Percentiles rank a stretch among this genome's conserved stretches.
Conservation (phyloP, 169 alveolate genomes). For the Plasmodium billcollinsi region DNA sequence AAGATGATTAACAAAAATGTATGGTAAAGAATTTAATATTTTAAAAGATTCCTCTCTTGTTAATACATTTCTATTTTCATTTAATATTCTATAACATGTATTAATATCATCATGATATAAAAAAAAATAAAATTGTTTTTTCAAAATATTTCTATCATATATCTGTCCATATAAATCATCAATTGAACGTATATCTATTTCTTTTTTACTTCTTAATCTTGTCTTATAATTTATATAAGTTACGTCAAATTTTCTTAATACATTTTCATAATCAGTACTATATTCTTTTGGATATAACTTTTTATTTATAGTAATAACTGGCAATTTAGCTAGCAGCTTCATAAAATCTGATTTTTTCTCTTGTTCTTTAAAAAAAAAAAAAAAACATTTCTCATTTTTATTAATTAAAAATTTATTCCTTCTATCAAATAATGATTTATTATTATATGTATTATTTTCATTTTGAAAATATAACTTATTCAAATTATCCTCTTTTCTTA, state of each 20-base stretch:
- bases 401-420: not conserved
- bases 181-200: slow-evolving; percentile 78
- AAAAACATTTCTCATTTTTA: not conserved
- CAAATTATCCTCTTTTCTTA: too few species aligned
- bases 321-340: slow-evolving; percentile 40
- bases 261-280: slow-evolving; percentile 83
- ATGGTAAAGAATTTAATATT: slow-evolving; percentile 79
- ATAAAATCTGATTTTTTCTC: not conserved
- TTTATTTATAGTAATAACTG: slow-evolving; percentile 56
- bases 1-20: slow-evolving; percentile 78
- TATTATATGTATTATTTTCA: too few species aligned
- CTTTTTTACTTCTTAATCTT: slow-evolving; percentile 80
- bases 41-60: slow-evolving; percentile 79
- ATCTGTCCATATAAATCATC: slow-evolving; percentile 85
- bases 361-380: slow-evolving; percentile 3
- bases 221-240: slow-evolving; percentile 85
- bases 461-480: too few species aligned
- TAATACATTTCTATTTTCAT: slow-evolving; percentile 82
- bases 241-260: slow-evolving; percentile 81
- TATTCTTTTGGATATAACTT: slow-evolving; percentile 58
- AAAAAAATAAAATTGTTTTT: slow-evolving; percentile 84
- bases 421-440: not conserved
- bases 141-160: slow-evolving; percentile 81
- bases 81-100: slow-evolving; percentile 79
- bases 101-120: slow-evolving; percentile 84